Conservation (phyloP, 768 basidiomycete genomes). For the Tulasnella sp. region DNA sequence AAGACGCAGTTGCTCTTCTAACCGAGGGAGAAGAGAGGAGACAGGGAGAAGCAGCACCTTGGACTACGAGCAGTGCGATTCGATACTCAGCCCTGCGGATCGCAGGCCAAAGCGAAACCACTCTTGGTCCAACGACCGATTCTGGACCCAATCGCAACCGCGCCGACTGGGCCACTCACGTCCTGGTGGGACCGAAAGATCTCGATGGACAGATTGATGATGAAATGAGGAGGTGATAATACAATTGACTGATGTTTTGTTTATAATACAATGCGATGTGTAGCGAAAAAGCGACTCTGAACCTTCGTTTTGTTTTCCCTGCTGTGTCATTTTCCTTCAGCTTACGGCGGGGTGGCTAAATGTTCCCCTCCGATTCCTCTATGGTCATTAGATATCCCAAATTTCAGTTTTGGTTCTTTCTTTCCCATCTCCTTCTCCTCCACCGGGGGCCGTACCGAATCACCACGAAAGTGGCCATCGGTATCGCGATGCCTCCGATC, state of each 20-base stretch:
- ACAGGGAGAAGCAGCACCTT: background rate
- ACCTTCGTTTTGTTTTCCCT: background rate
- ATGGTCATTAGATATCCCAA: background rate
- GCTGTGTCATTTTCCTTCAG: background rate
- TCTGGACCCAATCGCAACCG: background rate
- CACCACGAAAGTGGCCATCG: conserved; percentile 54
- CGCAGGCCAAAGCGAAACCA: background rate
- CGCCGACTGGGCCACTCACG: background rate
- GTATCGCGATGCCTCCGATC: conserved; percentile 52
- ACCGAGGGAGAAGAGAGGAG: background rate
- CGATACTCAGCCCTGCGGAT: background rate
- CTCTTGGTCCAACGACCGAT: background rate
- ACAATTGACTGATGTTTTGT: background rate
- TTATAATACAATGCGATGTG: background rate
- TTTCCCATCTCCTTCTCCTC: conserved; percentile 28
- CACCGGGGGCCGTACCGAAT: conserved; percentile 61
- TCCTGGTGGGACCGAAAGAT: too few species aligned
- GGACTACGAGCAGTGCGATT: background rate
- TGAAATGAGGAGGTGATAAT: background rate
- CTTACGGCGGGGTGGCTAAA: background rate
- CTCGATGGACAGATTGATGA: background rate
- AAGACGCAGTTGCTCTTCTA: background rate
- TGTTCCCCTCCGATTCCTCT: background rate
- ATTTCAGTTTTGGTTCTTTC: background rate
- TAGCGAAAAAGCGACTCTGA: background rate